Base-by-base conservation (phyloP, 2,329 filamentous ascomycete genomes). In the Diaporthe destruens region DNA sequence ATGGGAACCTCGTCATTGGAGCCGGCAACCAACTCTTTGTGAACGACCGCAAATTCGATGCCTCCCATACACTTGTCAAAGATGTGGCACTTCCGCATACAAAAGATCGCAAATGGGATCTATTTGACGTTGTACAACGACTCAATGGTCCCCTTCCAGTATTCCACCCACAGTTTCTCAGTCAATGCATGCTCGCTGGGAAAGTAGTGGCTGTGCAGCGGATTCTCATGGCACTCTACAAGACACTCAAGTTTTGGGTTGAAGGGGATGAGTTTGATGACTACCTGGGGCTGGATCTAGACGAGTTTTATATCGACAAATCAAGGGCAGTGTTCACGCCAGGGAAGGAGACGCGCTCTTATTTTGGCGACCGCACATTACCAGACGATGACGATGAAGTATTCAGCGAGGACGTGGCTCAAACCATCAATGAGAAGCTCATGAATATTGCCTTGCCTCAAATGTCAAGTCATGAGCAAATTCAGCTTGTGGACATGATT, bases 11-110 rank as follows among this genome's bases (percentile, higher is more conserved):
- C 16, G 92, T 97, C 7, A 91, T 98, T 71, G 95, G 95, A 0
- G 91, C 95, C 9, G 96, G 96, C 0, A 98, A 98, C 79, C 95
- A 98, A 79, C 86, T 99, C 16, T 95, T 98, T 80, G 87, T 97
- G 8, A 92, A 95, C 79, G 93, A 94, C 77, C 90, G 95, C 73
- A 86, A 89, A n/a, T 90, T 97, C 32, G 88, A 92, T 71, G 85
- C 89, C 7, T 87, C 88, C 0, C 88, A 91, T 73, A 87, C 89
- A 11, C 82, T 93, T 12, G 85, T 92, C 23, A 85, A 88, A 5
- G 83, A 83, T 61, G 77, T 87, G 55, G 83, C 87, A 23, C 78
- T 89, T 25, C 85, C 87, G 18, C 83, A 85, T 59, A 80, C 82
- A 32, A 86, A 85, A 73, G 83, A 83, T 78, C 86, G 86, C 6